These are phyloP conservation scores for Dioscorea dumetorum DNA, from an alignment of 106 monocot genomes.

Conservation along the genomic window DNA sequence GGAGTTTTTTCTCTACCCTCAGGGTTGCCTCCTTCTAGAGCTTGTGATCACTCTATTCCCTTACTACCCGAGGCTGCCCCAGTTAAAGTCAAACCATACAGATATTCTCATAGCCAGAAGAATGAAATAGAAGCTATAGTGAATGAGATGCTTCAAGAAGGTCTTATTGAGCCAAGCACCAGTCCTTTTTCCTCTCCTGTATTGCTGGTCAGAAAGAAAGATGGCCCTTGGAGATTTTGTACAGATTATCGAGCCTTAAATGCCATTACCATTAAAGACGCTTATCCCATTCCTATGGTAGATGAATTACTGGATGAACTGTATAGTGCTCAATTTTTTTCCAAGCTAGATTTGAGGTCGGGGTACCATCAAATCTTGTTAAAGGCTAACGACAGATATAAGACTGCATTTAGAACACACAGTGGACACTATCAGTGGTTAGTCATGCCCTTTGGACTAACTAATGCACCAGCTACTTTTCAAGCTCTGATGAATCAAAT, in stretches of 20 bases:
- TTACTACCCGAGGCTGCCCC: background rate
- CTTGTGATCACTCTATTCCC: no score
- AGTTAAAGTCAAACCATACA: background rate
- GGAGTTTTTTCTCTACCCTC: no score
- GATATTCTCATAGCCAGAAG: background rate
- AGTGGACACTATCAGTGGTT: no score
- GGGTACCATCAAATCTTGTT: background rate
- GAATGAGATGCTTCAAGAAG: background rate
- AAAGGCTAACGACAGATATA: no score
- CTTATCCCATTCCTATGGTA: no score
- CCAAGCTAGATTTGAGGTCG: background rate
- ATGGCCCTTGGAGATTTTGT: no score
- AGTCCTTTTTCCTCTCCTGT: background rate
- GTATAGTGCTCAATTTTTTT: background rate
- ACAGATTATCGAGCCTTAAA: background rate
- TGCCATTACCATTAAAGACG: background rate
- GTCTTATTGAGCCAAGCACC: background rate
- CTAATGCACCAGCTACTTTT: background rate
- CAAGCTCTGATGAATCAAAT: background rate
- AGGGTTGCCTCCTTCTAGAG: background rate
- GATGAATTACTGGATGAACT: no score
- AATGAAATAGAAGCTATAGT: background rate
- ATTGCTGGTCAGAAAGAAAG: background rate
- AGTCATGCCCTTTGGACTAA: background rate
- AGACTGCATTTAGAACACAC: no score